Evolutionary conservation across 495 filamentous ascomycete species (phyloP).

Genomic region (Parmelia sp.): DNA sequence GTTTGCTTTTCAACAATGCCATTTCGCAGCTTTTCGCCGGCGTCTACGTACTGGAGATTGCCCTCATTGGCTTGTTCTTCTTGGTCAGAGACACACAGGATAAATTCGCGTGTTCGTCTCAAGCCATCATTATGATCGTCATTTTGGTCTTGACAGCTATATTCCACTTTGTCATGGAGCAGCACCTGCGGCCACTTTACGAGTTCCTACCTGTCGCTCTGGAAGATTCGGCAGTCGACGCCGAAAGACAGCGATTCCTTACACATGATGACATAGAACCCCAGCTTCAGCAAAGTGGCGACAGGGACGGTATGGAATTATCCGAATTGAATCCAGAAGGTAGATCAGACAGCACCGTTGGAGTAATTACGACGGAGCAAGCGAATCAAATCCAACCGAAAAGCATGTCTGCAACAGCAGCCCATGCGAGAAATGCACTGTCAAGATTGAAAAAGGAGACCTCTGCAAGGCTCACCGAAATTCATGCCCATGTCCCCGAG

Average conservation of each 20-base stretch:
- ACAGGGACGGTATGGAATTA: slow-evolving; percentile 39
- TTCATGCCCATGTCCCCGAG: slow-evolving; percentile 40
- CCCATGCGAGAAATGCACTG: slow-evolving; percentile 19
- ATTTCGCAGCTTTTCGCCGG: slow-evolving; percentile 95
- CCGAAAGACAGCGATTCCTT: slow-evolving; percentile 77
- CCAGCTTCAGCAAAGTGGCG: slow-evolving; percentile 43
- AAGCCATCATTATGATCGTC: slow-evolving; percentile 86
- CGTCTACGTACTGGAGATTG: slow-evolving; percentile 89
- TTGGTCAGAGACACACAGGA: slow-evolving; percentile 60
- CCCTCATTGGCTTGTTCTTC: slow-evolving; percentile 89
- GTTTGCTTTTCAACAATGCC: slow-evolving; percentile 83
- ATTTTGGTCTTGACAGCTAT: slow-evolving; percentile 63
- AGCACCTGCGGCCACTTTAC: slow-evolving; percentile 77
- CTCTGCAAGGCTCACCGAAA: slow-evolving; percentile 53
- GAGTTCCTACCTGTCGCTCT: slow-evolving; percentile 89
- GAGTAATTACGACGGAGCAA: slow-evolving; percentile 24
- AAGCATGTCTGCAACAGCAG: slow-evolving; percentile 22
- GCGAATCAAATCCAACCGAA: slow-evolving; percentile 28
- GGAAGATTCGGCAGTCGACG: slow-evolving; percentile 83
- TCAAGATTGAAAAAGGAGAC: slow-evolving; percentile 32
- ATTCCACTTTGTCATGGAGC: slow-evolving; percentile 76
- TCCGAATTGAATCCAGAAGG: slow-evolving; percentile 7
- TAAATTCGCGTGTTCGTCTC: slow-evolving; percentile 59
- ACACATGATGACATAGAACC: slow-evolving; percentile 56
- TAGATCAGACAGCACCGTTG: slow-evolving; percentile 32